A percentile compares a stretch with the other conserved stretches of the same genome.
Evolutionary conservation across 768 basidiomycete genomes (phyloP).

Genomic region (Rhizopogon rudus): DNA sequence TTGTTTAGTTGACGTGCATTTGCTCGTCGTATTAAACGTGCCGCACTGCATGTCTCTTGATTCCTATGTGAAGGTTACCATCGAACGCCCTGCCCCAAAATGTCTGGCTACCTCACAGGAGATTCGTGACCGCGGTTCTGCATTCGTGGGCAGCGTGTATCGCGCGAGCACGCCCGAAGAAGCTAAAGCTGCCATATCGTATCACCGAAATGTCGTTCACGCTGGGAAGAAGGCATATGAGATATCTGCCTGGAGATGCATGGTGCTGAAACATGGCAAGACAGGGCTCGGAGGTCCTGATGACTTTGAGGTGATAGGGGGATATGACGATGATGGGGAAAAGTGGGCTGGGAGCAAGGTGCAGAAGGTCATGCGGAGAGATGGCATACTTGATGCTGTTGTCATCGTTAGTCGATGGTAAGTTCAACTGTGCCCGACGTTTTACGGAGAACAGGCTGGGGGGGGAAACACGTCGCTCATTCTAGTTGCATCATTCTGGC

Average conservation of each 20-base stretch:
- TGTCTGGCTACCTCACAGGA: conserved; percentile 62
- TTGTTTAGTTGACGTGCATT: background rate
- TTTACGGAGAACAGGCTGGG: no score
- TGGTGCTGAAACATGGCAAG: conserved; percentile 60
- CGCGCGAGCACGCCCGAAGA: conserved; percentile 46
- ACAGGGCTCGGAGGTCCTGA: conserved; percentile 67
- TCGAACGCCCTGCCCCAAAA: conserved; percentile 34
- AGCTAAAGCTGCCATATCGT: conserved; percentile 43
- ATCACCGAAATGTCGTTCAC: conserved; percentile 56
- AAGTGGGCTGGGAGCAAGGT: conserved; percentile 62
- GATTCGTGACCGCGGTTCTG: conserved; percentile 69
- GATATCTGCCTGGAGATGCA: conserved; percentile 76
- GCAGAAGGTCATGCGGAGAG: conserved; percentile 62
- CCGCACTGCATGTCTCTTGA: conserved; percentile 35
- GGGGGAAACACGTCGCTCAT: background rate
- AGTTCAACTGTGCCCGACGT: conserved; percentile 7
- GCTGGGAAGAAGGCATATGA: conserved; percentile 59
- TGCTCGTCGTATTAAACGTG: background rate
- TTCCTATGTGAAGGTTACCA: conserved; percentile 42
- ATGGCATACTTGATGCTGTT: conserved; percentile 70
- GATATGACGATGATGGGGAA: conserved; percentile 75
- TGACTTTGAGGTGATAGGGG: conserved; percentile 64
- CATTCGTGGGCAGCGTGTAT: conserved; percentile 64
- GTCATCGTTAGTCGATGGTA: conserved; percentile 80
- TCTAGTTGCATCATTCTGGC: background rate